Base-by-base conservation (phyloP, 1,284 basidiomycete species). In the Boletellus deceptivus region DNA sequence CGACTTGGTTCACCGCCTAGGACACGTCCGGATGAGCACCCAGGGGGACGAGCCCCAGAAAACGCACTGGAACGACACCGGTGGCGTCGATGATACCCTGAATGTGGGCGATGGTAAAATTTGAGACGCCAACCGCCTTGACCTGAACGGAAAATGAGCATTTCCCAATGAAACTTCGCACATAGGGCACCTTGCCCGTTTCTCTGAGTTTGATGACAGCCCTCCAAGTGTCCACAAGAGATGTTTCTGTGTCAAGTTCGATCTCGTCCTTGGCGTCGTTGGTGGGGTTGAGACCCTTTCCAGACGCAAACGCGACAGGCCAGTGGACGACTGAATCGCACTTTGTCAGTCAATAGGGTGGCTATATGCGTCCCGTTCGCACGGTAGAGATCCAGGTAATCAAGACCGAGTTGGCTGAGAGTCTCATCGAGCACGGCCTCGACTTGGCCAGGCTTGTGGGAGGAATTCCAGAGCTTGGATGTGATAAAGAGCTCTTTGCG, bases 401-500 rank as follows among this genome's bases (percentile, higher is more conserved):
- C 75, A 25, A 82, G 69, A 18, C 83, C 84, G 49, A 93, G 79
- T 63, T 86, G 81, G 48, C 70, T 65, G n/a, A 94, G 76, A 10
- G 89, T 88, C 68, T 81, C 75, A 57, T 91, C 81, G 49, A 93
- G 81, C 63, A 86, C 87, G 25, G 75, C 80, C 73, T 89, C 87
- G 20, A 87, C 86, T 43, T 75, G 63, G 18, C 78, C 76, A 6
- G 83, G 78, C 56, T 75, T 75, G 63, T 89, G 89, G 7, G 77
- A 72, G 31, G 75, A 75, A 71, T 91, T 90, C 89, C 88, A 91
- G 43, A 85, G 71, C 64, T 95, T 93, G 52, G 85, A 86, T 6
- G 91, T 93, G 69, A 94, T 81, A 72, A 88, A 91, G 53, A 94
- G 80, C 13, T 93, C 83, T 65, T 90, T 82, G 52, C 92, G 86